Percentiles rank a stretch among this genome's conserved stretches.
Evolutionary conservation across 2,329 filamentous ascomycete genomes (phyloP).

Genomic region (Phialophora verrucosa): DNA sequence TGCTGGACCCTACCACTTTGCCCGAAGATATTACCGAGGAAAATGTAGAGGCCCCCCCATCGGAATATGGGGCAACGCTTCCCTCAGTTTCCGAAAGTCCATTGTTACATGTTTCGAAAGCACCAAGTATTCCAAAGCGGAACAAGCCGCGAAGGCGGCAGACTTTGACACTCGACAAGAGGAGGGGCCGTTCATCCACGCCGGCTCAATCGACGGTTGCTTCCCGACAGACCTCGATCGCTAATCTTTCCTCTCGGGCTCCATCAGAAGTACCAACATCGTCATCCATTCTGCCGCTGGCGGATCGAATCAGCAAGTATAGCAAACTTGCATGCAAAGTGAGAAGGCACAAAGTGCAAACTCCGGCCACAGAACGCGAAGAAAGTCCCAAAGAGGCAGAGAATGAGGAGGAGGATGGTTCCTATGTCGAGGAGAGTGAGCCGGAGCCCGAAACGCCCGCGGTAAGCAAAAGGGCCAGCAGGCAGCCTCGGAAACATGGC

Average conservation of each 20-base stretch:
- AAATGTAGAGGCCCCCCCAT: neutral
- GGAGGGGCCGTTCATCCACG: constrained; percentile 30
- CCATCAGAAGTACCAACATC: constrained; percentile 2
- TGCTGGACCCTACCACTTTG: constrained; percentile 1
- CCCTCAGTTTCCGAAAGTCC: neutral
- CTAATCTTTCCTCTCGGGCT: constrained; percentile 1
- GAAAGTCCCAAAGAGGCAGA: constrained; percentile 24
- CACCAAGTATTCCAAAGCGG: constrained; percentile 8
- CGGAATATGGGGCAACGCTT: neutral
- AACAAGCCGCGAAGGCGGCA: constrained; percentile 30
- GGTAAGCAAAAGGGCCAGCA: constrained; percentile 21
- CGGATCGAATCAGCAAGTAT: constrained; percentile 20
- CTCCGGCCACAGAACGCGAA: constrained; percentile 29
- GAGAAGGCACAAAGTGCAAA: constrained; percentile 19
- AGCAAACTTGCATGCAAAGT: constrained; percentile 13
- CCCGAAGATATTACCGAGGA: neutral
- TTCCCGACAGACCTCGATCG: neutral
- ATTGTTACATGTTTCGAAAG: neutral
- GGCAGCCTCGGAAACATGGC: constrained; percentile 19
- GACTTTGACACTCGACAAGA: constrained; percentile 22
- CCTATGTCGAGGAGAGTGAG: constrained; percentile 33
- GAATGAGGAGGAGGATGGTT: constrained; percentile 36
- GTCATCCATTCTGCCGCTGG: neutral
- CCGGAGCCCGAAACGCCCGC: constrained; percentile 34
- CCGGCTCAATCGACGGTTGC: neutral